These are phyloP conservation scores for Aspergillus costaricaensis DNA, from an alignment of 2,329 filamentous ascomycete genomes.

Conservation along the genomic window DNA sequence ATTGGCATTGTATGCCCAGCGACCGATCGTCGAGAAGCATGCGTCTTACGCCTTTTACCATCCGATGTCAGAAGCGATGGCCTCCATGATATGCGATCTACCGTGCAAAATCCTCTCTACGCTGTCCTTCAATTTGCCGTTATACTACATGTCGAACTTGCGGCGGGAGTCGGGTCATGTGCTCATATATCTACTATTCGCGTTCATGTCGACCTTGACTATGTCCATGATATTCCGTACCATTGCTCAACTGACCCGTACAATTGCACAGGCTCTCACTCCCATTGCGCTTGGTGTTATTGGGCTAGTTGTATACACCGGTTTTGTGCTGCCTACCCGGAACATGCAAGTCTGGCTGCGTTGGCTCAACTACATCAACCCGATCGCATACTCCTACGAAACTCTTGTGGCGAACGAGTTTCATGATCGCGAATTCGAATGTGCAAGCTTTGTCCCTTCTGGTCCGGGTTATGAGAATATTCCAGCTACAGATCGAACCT, in stretches of 20 bases:
- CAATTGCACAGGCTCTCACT: conserved; percentile 54
- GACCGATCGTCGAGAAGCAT: conserved; percentile 20
- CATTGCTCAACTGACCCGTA: conserved; percentile 72
- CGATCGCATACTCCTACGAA: conserved; percentile 76
- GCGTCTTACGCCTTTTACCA: conserved; percentile 20
- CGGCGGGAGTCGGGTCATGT: conserved; percentile 74
- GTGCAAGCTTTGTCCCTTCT: conserved; percentile 46
- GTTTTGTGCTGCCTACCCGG: conserved; percentile 39
- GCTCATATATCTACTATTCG: conserved; percentile 70
- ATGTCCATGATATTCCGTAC: conserved; percentile 85
- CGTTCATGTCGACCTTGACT: conserved; percentile 55
- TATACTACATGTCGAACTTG: conserved; percentile 85
- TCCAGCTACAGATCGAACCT: conserved; percentile 48
- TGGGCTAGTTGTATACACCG: conserved; percentile 48
- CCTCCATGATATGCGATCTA: conserved; percentile 38
- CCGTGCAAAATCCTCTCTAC: conserved; percentile 74
- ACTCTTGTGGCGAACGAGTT: conserved; percentile 81
- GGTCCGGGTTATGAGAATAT: conserved; percentile 32
- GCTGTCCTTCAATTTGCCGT: conserved; percentile 70
- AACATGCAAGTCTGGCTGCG: conserved; percentile 75
- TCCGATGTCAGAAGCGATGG: conserved; percentile 9
- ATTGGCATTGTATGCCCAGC: conserved; percentile 19
- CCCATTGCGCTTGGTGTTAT: conserved; percentile 50
- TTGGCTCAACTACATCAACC: conserved; percentile 79
- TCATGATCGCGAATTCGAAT: conserved; percentile 58